Percentiles rank a stretch among this genome's conserved stretches.
Conservation (phyloP, 331 rosid species). For the Pyrus hybrid region DNA sequence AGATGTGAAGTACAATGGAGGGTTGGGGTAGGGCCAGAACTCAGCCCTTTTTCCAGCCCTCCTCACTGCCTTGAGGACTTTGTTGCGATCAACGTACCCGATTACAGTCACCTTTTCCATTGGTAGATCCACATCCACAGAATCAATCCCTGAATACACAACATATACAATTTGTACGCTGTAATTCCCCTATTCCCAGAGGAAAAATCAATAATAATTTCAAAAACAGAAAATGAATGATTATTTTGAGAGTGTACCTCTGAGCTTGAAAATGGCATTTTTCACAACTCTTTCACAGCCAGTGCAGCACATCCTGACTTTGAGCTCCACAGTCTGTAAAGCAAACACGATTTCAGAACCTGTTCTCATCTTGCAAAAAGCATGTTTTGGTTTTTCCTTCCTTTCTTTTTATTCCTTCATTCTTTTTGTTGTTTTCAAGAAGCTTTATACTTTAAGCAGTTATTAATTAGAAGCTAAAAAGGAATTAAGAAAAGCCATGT, state of each 20-base stretch:
- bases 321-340: constrained; percentile 90
- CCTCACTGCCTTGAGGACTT: constrained; percentile 72
- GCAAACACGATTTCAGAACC: constrained; percentile 14
- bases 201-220: no score
- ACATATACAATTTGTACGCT: not conserved
- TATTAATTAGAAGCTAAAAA: not conserved
- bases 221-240: not conserved
- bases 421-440: constrained; percentile 11
- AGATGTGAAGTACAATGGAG: constrained; percentile 75
- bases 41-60: constrained; percentile 90
- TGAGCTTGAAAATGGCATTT: constrained; percentile 72
- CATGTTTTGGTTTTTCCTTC: not conserved
- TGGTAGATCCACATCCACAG: constrained; percentile 61
- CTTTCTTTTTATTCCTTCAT: constrained; percentile 21
- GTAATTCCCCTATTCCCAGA: not conserved
- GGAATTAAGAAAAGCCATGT: constrained; percentile 15
- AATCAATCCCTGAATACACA: constrained; percentile 53
- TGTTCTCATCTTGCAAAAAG: constrained; percentile 1
- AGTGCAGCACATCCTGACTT: constrained; percentile 93
- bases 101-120: constrained; percentile 63
- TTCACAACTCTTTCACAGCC: constrained; percentile 92
- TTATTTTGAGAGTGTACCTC: constrained; percentile 34
- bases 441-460: constrained; percentile 6
- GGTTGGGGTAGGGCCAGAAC: constrained; percentile 82
- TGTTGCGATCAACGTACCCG: constrained; percentile 79